Percentiles rank a stretch among this genome's conserved stretches.
These are phyloP conservation scores for Psidium guajava DNA, from an alignment of 345 rosid species.

Conservation along the genomic window DNA sequence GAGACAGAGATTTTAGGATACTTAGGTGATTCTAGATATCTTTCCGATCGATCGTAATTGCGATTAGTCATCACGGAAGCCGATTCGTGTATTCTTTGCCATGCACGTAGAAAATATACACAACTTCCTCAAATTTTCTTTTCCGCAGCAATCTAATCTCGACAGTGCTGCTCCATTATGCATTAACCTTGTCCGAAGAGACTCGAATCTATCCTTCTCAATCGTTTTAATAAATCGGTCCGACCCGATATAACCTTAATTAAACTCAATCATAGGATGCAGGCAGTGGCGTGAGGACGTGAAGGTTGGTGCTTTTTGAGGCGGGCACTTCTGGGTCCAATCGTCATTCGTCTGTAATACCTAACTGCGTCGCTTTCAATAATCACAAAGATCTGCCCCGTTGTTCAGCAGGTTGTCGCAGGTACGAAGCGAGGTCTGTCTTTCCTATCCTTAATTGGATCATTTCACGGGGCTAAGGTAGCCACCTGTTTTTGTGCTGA, in stretches of 20 bases:
- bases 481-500: background rate
- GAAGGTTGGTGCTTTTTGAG: background rate
- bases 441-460: background rate
- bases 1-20: background rate
- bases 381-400: background rate
- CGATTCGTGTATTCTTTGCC: fast-evolving
- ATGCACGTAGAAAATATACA: background rate
- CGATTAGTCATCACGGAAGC: background rate
- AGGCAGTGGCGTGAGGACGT: background rate
- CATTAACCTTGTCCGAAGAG: background rate
- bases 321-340: background rate
- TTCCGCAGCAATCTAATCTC: background rate
- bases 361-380: background rate
- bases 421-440: background rate
- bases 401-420: background rate
- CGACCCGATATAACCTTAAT: background rate
- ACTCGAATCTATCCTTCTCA: background rate
- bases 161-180: too few relatives aligned
- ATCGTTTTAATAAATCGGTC: background rate
- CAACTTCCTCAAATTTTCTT: fast-evolving
- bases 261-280: background rate
- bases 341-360: background rate
- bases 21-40: background rate
- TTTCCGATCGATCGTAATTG: background rate
- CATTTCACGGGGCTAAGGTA: background rate